Conservation (phyloP, 148 eudicot species). For the Rhododendron kiyosumense region DNA sequence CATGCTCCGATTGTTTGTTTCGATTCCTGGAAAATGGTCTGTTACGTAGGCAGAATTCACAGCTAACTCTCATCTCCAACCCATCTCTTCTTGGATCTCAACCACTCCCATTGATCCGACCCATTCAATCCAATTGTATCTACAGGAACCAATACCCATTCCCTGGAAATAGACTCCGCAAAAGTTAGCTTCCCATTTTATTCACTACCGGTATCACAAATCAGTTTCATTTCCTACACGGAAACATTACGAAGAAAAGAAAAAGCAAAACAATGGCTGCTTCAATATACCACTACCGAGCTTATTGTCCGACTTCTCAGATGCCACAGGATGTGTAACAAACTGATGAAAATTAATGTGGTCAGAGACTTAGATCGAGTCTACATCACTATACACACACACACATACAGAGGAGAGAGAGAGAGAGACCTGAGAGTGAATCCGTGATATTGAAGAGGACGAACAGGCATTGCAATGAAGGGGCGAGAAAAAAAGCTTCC, state of each 20-base stretch:
- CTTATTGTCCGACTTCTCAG: neutral
- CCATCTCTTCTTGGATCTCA: no score
- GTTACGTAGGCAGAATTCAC: neutral
- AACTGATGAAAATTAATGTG: no score
- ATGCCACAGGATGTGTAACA: neutral
- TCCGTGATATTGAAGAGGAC: neutral
- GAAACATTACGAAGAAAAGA: neutral
- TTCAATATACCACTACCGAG: neutral
- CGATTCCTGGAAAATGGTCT: neutral
- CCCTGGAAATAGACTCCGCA: neutral
- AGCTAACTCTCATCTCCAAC: neutral
- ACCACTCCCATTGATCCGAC: no score
- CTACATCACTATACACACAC: neutral
- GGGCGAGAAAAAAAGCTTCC: neutral
- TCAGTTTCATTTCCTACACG: neutral
- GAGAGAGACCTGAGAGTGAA: slow-evolving; percentile 2
- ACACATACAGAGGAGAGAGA: neutral
- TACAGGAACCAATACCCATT: neutral
- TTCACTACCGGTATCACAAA: neutral
- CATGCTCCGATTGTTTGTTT: neutral
- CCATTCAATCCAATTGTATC: no score
- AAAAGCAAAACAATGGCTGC: neutral
- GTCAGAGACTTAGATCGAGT: neutral
- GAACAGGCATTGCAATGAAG: neutral
- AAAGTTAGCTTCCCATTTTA: neutral